Conservation (phyloP, 1,139 yeast genomes). For the Pichia sp. region DNA sequence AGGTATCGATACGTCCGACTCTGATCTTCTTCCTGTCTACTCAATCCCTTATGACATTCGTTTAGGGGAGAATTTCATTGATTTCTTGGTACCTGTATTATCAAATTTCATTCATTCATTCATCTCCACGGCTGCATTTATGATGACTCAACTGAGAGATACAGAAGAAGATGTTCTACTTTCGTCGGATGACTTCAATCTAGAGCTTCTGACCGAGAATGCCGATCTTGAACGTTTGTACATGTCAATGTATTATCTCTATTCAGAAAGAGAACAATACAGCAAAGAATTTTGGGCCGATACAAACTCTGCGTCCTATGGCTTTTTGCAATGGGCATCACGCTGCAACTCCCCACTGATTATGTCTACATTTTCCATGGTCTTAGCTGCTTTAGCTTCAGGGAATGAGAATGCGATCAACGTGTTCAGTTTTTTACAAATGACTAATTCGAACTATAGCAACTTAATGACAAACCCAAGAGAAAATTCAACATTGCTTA, state of each 20-base stretch:
- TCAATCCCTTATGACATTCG: conserved; percentile 33
- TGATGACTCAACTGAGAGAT: conserved; percentile 74
- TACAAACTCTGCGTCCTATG: conserved; percentile 57
- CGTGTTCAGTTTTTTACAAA: conserved; percentile 38
- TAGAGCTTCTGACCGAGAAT: conserved; percentile 59
- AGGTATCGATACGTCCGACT: conserved; percentile 21
- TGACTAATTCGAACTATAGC: conserved; percentile 24
- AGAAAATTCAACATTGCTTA: conserved; percentile 21
- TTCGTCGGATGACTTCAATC: conserved; percentile 44
- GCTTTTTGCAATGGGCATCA: conserved; percentile 85
- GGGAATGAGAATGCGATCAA: conserved; percentile 53
- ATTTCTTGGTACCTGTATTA: conserved; percentile 34
- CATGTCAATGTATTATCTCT: conserved; percentile 68
- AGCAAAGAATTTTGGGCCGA: conserved; percentile 68
- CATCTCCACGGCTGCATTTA: conserved; percentile 69
- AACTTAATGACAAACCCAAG: conserved; percentile 13
- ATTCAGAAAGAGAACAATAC: conserved; percentile 55
- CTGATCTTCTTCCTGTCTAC: conserved; percentile 28
- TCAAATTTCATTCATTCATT: conserved; percentile 57
- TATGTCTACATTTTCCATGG: conserved; percentile 74
- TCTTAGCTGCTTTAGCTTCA: conserved; percentile 69
- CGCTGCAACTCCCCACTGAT: conserved; percentile 79
- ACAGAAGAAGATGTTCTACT: conserved; percentile 80
- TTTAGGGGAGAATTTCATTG: conserved; percentile 31
- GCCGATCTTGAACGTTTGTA: conserved; percentile 88